Evolutionary conservation across 805 yeast genomes (phyloP).

Genomic region (Cyberlindnera mrakii): DNA sequence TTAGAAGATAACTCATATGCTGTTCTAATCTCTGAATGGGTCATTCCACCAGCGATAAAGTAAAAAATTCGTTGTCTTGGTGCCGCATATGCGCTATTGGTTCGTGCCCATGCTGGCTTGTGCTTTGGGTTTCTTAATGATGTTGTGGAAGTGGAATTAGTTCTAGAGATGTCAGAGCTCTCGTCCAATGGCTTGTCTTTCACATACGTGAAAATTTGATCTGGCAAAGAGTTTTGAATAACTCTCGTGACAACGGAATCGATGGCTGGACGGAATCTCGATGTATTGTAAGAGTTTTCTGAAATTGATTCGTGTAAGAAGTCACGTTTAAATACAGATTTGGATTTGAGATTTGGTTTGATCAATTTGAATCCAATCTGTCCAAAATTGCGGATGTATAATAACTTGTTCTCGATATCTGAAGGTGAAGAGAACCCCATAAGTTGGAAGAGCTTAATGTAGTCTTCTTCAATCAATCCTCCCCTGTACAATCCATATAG

Average conservation of each 20-base stretch:
- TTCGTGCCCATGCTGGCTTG: conserved; percentile 72
- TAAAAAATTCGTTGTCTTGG: conserved; percentile 67
- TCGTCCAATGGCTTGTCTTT: conserved; percentile 64
- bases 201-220: conserved; percentile 61
- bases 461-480: conserved; percentile 71
- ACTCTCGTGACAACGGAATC: conserved; percentile 51
- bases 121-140: conserved; percentile 68
- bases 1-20: conserved; percentile 61
- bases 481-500: conserved; percentile 77
- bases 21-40: conserved; percentile 74
- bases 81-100: conserved; percentile 27
- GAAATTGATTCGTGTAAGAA: conserved; percentile 48
- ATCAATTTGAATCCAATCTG: conserved; percentile 53
- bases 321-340: conserved; percentile 38
- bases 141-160: conserved; percentile 30
- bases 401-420: conserved; percentile 39
- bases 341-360: conserved; percentile 34
- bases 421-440: conserved; percentile 33
- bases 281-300: conserved; percentile 45
- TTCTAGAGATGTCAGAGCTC: conserved; percentile 27
- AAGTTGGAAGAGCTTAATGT: conserved; percentile 60
- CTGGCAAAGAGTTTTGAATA: conserved; percentile 47
- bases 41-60: conserved; percentile 85
- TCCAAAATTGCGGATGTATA: conserved; percentile 52
- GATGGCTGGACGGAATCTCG: conserved; percentile 69